These are phyloP conservation scores for Erodium texanum DNA, from an alignment of 441 rosid genomes.

Conservation along the genomic window DNA sequence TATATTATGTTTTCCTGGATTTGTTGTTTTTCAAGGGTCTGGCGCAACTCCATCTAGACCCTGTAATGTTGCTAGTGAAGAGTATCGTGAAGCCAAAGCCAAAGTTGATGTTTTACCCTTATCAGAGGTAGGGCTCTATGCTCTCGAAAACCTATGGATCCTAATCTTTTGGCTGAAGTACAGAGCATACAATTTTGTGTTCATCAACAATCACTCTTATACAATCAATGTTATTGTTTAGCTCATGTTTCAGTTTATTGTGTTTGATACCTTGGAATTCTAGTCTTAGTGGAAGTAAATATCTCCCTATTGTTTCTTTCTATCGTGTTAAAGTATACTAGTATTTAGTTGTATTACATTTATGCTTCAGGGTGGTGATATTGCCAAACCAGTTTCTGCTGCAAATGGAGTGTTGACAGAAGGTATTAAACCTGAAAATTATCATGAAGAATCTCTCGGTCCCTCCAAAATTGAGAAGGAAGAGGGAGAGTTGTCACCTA, in stretches of 20 bases:
- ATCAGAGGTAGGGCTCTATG: constrained; percentile 39
- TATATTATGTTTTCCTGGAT: constrained; percentile 10
- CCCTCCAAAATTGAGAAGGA: constrained; percentile 78
- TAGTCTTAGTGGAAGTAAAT: not conserved
- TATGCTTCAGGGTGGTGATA: constrained; percentile 43
- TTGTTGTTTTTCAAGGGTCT: constrained; percentile 39
- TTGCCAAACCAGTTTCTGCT: constrained; percentile 30
- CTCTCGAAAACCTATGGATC: not conserved
- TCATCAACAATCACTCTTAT: constrained; percentile 1
- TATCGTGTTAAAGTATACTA: constrained; percentile 5
- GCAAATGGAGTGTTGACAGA: constrained; percentile 45
- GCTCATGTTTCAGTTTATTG: not conserved
- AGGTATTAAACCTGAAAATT: constrained; percentile 39
- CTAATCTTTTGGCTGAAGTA: not conserved
- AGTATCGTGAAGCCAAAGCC: constrained; percentile 43
- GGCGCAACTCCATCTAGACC: constrained; percentile 43
- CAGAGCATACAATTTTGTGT: not conserved
- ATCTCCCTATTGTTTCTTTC: constrained; percentile 1
- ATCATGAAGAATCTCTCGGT: constrained; percentile 39
- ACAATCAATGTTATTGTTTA: not conserved
- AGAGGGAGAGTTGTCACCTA: constrained; percentile 96
- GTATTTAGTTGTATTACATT: constrained; percentile 18
- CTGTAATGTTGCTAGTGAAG: constrained; percentile 31
- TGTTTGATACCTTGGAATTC: not conserved
- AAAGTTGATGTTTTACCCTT: constrained; percentile 39